Percentiles rank a stretch among this genome's conserved stretches.
phyloP scores from a whole-genome alignment of 1,284 basidiomycete genomes.

The Lignosus rhinocerotis region DNA sequence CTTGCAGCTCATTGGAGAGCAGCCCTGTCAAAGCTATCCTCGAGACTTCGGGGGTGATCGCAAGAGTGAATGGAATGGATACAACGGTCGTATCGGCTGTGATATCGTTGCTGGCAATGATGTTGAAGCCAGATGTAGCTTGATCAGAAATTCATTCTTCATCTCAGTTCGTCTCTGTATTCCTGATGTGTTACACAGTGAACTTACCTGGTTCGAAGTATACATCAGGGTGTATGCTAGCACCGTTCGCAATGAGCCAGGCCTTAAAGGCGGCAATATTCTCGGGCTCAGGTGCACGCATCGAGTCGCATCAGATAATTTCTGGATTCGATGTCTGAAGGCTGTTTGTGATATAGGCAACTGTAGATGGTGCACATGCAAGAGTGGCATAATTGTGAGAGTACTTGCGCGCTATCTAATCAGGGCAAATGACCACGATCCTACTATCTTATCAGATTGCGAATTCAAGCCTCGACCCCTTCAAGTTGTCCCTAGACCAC shows the following conservation, averaged over 20 bases:
- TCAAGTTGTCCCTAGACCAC: not conserved
- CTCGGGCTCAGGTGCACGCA: conserved; percentile 1
- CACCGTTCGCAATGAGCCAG: conserved; percentile 54
- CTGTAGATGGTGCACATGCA: not conserved
- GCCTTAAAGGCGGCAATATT: conserved; percentile 35
- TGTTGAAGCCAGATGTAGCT: conserved; percentile 57
- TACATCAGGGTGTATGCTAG: conserved; percentile 47
- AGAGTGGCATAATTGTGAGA: too few relatives aligned
- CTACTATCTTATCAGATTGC: conserved; percentile 34
- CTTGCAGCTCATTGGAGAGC: conserved; percentile 35
- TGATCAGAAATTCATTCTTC: conserved; percentile 14
- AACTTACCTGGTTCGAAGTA: conserved; percentile 45
- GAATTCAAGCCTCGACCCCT: not conserved
- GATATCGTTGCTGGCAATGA: conserved; percentile 54
- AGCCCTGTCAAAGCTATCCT: conserved; percentile 44
- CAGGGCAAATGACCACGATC: not conserved
- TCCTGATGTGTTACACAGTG: conserved; percentile 6
- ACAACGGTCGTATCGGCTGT: conserved; percentile 57
- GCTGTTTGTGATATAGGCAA: too few relatives aligned
- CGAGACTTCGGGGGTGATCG: conserved; percentile 63
- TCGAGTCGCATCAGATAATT: not conserved
- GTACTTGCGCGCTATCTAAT: not conserved
- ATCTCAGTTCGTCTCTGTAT: conserved; percentile 15
- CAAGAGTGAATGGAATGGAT: conserved; percentile 74
- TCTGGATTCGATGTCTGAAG: too few relatives aligned